A percentile compares a stretch with the other conserved stretches of the same genome.
Evolutionary conservation across 2,329 filamentous ascomycete species (phyloP).

Genomic region (Bipolaris bicolor): DNA sequence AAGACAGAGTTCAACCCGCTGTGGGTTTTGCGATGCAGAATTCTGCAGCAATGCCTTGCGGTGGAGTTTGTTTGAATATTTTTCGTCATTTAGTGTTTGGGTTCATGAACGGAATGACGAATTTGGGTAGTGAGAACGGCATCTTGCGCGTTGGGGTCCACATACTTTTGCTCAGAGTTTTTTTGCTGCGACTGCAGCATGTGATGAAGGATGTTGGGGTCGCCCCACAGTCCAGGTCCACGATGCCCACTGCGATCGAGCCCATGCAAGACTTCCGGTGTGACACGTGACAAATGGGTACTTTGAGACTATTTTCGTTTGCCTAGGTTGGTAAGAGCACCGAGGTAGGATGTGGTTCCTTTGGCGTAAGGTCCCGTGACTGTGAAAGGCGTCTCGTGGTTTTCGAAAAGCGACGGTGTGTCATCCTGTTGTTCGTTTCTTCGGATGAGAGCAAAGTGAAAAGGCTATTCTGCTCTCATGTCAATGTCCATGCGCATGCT

Average conservation of each 20-base stretch:
- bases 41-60: no score
- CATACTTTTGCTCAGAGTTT: slow-evolving; percentile 63
- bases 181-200: slow-evolving; percentile 58
- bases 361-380: neutral
- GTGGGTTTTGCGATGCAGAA: no score
- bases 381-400: neutral
- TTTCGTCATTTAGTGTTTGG: neutral
- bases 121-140: slow-evolving; percentile 65
- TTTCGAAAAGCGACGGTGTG: neutral
- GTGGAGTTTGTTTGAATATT: no score
- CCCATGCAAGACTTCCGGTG: slow-evolving; percentile 62
- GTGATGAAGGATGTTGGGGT: slow-evolving; percentile 55
- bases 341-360: slow-evolving; percentile 42
- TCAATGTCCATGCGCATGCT: neutral
- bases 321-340: slow-evolving; percentile 63
- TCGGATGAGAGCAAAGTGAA: neutral
- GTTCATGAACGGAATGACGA: neutral
- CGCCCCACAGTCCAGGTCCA: slow-evolving; percentile 52
- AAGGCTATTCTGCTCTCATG: neutral
- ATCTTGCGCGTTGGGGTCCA: slow-evolving; percentile 58
- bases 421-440: neutral
- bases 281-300: slow-evolving; percentile 65
- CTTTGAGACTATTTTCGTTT: slow-evolving; percentile 57
- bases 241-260: slow-evolving; percentile 66
- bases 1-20: no score